phyloP scores from a whole-genome alignment of 2,329 filamentous ascomycete species.

The Lachnellula occidentalis region DNA sequence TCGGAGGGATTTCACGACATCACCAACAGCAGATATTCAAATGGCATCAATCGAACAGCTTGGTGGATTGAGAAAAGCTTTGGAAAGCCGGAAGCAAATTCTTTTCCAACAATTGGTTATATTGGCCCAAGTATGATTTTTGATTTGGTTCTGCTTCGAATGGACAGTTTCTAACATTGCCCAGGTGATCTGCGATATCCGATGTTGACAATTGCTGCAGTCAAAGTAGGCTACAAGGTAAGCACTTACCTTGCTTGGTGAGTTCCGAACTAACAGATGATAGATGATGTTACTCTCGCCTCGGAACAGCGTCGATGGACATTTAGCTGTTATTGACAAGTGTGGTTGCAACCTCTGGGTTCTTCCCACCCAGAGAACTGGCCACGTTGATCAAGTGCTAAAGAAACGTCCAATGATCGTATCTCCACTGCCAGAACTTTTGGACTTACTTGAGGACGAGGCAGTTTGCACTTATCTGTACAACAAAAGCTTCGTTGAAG shows the following conservation, averaged over 20 bases:
- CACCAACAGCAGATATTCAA: constrained; percentile 16
- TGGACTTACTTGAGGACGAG: constrained; percentile 27
- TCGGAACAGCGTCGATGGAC: constrained; percentile 32
- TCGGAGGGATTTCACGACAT: constrained; percentile 22
- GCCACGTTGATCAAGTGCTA: constrained; percentile 13
- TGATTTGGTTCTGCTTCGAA: neutral
- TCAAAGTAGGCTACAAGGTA: constrained; percentile 34
- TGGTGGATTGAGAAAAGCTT: constrained; percentile 18
- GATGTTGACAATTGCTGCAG: constrained; percentile 23
- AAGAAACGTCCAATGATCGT: constrained; percentile 7
- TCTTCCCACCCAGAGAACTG: constrained; percentile 7
- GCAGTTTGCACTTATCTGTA: constrained; percentile 24
- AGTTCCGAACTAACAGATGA: neutral
- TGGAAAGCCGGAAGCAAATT: constrained; percentile 2
- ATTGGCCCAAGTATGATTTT: neutral
- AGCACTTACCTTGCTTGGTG: neutral
- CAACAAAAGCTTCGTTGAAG: constrained; percentile 31
- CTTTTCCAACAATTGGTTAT: constrained; percentile 10
- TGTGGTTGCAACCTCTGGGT: constrained; percentile 24
- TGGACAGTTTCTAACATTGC: neutral
- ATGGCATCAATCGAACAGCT: constrained; percentile 17
- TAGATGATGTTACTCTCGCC: constrained; percentile 35
- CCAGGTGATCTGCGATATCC: constrained; percentile 20
- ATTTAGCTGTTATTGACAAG: constrained; percentile 31
- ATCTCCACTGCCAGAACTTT: constrained; percentile 24